Evolutionary conservation across 1,139 yeast genomes (phyloP), one percentile per base, ranked within the genome.

Genomic region (Yamadazyma diospyri): DNA sequence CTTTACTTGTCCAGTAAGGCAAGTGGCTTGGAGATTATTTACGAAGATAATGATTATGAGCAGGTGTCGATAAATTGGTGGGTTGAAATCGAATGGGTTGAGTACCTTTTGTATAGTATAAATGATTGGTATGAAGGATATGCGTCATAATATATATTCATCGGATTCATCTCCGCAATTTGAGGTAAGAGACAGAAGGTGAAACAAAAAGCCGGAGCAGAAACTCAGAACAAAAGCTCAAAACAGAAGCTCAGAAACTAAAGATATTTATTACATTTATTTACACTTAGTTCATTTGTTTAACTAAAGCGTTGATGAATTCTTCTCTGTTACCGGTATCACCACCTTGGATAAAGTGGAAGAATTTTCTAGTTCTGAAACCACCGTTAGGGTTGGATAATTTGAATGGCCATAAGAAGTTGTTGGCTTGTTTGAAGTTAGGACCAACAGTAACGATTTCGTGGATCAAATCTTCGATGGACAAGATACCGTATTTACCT

Each of bases 391-490:
- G 98, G 83, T 87, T 88, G 61, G 97, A 88, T 67, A 92, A 84
- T 81, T 89, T 85, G 95, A 92, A 92, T 75, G 98, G 98, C 97
- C 97, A 92, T 76, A 92, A 79, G 81, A 92, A 92, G 97, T 92
- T 92, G 88, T 87, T 85, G 59, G 88, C 98, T 79, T 92, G 97
- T 81, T 92, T 92, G 89, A 92, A 92, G 92, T 88, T 87, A 69
- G 97, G 97, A 67, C 97, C 97, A 67, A 89, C 97, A 51, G 97
- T 84, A 85, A 78, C 83, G 63, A 92, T 86, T 79, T 92, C 98
- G 84, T 92, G 98, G 72, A 92, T 86, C 75, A 92, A 81, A 71
- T 92, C 98, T 76, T 92, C 98, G 56, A 92, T 69, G 55, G 95
- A 89, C 68, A 80, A 78, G 69, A 92, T 86, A 75, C 97, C 97